Evolutionary conservation across 2,329 filamentous ascomycete genomes (phyloP).

Genomic region (Botrytis fragariae): DNA sequence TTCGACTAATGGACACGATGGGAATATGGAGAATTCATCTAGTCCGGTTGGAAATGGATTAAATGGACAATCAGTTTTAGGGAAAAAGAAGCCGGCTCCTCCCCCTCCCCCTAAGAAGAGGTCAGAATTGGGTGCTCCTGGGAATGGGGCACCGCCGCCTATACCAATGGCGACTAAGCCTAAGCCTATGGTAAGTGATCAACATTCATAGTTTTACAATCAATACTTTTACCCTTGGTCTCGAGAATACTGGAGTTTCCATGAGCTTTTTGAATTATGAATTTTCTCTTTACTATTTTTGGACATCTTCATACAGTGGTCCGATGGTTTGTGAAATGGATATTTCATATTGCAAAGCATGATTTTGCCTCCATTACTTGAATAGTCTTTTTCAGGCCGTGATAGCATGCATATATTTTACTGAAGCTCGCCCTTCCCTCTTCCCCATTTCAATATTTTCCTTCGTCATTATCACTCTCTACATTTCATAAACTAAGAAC

Average conservation of each 20-base stretch:
- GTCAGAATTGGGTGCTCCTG: constrained; percentile 23
- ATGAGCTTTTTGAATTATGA: neutral
- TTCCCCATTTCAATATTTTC: neutral
- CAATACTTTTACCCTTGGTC: neutral
- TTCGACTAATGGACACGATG: constrained; percentile 21
- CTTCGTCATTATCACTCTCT: neutral
- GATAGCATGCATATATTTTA: neutral
- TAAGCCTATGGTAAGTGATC: constrained; percentile 37
- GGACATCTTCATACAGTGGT: neutral
- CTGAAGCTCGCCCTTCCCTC: neutral
- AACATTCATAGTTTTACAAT: constrained; percentile 24
- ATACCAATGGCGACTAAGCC: constrained; percentile 39
- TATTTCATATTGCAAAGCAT: neutral
- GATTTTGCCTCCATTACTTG: neutral
- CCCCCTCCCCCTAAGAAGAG: constrained; percentile 38
- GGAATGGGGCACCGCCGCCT: constrained; percentile 29
- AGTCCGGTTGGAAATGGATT: neutral
- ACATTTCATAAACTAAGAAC: neutral
- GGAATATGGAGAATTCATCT: constrained; percentile 23
- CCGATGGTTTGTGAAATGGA: neutral
- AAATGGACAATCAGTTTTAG: constrained; percentile 14
- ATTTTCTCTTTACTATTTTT: neutral
- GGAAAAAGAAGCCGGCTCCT: constrained; percentile 40
- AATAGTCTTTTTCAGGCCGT: neutral
- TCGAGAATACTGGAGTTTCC: neutral